A percentile compares a stretch with the other conserved stretches of the same genome.
Evolutionary conservation across 139 green algal species (phyloP).

Genomic region (Penium margaritaceum): DNA sequence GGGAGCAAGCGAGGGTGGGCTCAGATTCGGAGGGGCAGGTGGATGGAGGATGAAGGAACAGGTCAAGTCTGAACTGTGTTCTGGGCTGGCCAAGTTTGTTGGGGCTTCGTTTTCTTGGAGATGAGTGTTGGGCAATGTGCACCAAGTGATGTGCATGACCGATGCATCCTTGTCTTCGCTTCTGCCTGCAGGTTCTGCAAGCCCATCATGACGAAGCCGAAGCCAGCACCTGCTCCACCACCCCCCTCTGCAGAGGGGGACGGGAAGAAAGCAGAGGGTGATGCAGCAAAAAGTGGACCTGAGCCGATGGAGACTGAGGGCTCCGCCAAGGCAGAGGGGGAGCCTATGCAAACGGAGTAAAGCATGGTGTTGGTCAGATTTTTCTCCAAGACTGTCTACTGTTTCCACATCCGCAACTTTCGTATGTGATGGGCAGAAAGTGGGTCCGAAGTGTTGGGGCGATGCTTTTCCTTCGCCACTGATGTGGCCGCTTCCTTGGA

Average conservation of each 20-base stretch:
- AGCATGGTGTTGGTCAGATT: no score
- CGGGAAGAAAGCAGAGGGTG: neutral
- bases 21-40: no score
- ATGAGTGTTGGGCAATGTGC: no score
- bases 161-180: conserved; percentile 4
- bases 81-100: neutral
- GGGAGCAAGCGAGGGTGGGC: no score
- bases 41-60: neutral
- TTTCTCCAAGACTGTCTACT: no score
- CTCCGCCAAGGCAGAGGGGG: neutral
- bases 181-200: conserved; percentile 45
- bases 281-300: neutral
- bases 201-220: conserved; percentile 80
- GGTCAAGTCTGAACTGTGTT: conserved; percentile 5
- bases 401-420: no score
- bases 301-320: conserved; percentile 26
- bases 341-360: conserved; percentile 31
- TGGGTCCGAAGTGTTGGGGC: no score
- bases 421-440: no score
- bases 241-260: conserved; percentile 10
- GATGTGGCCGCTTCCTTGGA: no score
- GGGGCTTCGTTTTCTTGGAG: neutral
- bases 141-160: conserved; percentile 14
- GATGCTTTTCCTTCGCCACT: no score
- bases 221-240: conserved; percentile 42